Base-by-base conservation (phyloP, 2,329 filamentous ascomycete genomes). In the Botryotinia globosa region DNA sequence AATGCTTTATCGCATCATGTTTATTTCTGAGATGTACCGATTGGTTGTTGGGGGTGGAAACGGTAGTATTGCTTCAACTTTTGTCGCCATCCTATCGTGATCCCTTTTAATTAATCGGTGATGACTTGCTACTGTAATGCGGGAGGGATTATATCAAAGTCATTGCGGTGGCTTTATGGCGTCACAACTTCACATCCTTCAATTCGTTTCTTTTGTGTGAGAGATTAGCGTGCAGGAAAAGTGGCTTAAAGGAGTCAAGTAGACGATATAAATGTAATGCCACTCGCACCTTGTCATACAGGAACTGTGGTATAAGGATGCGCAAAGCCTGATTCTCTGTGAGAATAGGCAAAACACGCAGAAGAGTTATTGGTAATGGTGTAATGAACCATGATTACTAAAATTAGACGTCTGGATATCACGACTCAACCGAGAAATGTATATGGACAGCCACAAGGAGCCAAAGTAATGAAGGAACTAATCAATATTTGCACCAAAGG, bases 301-400 rank as follows among this genome's bases (percentile, higher is more conserved):
- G n/a, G 7, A 56, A 18, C 51, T 54, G 14, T 56, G 4, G 6
- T 32, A 29, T 8, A 56, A 56, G 16, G n/a, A 29, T 32, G n/a
- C 3, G 14, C n/a, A 29, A 29, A 29, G 16, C 14, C 6, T 29
- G 0, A 2, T 32, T 8, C 9, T 9, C 5, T 29, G 14, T 32
- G 14, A 18, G 2, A 9, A 56, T 18, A 32, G 14, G 3, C 16
- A 9, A 29, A 3, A 56, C 0, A 10, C 22, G 45, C 20, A 48
- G 7, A 2, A 18, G 1, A 3, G 1, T 54, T 54, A 16, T 2
- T 5, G 0, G n/a, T 12, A 5, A 16, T 3, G 2, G 12, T n/a
- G 48, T n/a, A 54, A 54, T n/a, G 12, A n/a, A n/a, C 12, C 48
- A n/a, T n/a, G 7, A 51, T 6, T 16, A 51, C 12, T 51, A 3